Base-by-base conservation (phyloP, 331 rosid genomes). In the Pyrus hybrid region DNA sequence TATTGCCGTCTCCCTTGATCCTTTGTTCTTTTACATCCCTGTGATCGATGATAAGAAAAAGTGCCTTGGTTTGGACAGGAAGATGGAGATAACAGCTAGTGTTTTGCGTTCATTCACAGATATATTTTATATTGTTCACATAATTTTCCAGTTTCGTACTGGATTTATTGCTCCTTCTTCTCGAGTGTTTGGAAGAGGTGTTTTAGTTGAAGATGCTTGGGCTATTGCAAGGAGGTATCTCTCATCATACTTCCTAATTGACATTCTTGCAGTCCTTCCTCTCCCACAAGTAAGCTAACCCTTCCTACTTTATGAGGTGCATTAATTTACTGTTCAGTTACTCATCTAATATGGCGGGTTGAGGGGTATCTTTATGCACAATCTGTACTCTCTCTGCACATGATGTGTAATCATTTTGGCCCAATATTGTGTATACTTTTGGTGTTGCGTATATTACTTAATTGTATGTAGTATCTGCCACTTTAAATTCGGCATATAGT, bases 121-220 rank as follows among this genome's bases (percentile, higher is more conserved):
- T 67, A 84, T 94, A 71, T 91, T 94, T 82, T 88, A 88, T 76
- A 68, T 94, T 73, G 75, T 84, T 63, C 98, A 88, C 88, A 94
- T 94, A 61, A 72, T 88, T 76, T 91, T 94, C 83, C 98, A 94
- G 60, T 94, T 94, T 76, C 95, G 84, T 25, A 94, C 96, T 56
- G 97, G 98, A 76, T 94, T 89, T 82, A 89, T 94, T 79, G 92
- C 95, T 73, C 98, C 98, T 21, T 86, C 97, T 83, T 93, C 98
- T 68, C 93, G 97, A 58, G 96, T 93, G 60, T 93, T 93, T 79
- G 98, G 98, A 81, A 91, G 98, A 86, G 98, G 98, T 33, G 96
- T 93, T 81, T 82, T 93, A 76, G 94, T 91, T 70, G 91, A 92
- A 84, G 96, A 94, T 89, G 79, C 88, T 77, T 86, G 96, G 93